Percentiles rank a stretch among this genome's conserved stretches.
phyloP scores from a whole-genome alignment of 2,329 filamentous ascomycete species.

The Diaporthe amygdali region DNA sequence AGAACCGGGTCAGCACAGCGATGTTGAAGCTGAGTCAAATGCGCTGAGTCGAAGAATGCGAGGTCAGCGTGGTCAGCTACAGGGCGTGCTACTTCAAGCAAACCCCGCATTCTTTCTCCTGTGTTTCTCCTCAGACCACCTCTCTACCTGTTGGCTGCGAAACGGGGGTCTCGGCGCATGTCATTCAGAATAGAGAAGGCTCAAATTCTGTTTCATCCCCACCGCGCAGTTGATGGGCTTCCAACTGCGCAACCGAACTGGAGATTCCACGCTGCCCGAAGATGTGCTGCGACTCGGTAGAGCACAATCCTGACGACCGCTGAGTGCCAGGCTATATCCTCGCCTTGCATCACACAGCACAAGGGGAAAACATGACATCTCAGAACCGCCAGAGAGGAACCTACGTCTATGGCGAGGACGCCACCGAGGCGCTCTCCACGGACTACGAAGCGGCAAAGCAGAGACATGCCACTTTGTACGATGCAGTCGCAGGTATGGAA shows the following conservation, averaged over 20 bases:
- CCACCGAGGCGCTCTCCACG: slow-evolving; percentile 28
- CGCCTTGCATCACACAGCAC: not conserved
- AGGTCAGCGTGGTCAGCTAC: not conserved
- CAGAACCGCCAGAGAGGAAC: slow-evolving; percentile 27
- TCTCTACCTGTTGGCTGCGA: not conserved
- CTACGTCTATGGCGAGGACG: slow-evolving; percentile 27
- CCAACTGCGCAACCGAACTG: not conserved
- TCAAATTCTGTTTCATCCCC: not conserved
- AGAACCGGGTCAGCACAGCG: not conserved
- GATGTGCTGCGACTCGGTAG: not conserved
- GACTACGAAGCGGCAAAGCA: slow-evolving; percentile 34
- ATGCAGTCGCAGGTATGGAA: slow-evolving; percentile 71
- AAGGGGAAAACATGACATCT: slow-evolving; percentile 31
- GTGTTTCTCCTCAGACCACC: not conserved
- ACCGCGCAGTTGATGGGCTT: not conserved
- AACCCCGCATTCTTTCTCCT: not conserved
- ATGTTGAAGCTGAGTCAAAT: not conserved
- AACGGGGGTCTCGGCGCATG: slow-evolving; percentile 14
- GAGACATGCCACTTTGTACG: slow-evolving; percentile 65
- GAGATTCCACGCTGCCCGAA: not conserved
- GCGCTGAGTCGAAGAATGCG: not conserved
- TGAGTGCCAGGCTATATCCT: not conserved
- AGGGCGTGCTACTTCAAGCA: not conserved
- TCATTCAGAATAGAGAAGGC: not conserved
- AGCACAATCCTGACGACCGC: not conserved